A percentile compares a stretch with the other conserved stretches of the same genome.
These are phyloP conservation scores for Rhizophagus sp. DNA, from an alignment of 192 early-diverging fungal genomes.

Conservation along the genomic window DNA sequence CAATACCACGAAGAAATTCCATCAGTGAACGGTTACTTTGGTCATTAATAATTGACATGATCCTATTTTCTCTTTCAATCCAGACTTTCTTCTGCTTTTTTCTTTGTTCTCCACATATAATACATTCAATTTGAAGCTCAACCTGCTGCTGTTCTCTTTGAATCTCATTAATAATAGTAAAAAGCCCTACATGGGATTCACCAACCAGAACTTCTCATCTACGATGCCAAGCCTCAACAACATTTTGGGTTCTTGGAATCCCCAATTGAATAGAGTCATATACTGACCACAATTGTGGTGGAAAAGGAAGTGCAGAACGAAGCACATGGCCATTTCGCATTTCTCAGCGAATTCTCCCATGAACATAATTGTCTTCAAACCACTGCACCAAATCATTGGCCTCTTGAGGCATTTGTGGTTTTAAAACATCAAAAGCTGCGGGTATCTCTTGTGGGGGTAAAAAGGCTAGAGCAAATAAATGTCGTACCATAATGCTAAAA, in stretches of 20 bases:
- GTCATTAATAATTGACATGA: slow-evolving; percentile 3
- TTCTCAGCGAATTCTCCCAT: not conserved
- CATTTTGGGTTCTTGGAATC: slow-evolving; percentile 5
- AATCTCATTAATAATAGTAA: not conserved
- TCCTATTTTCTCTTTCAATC: slow-evolving; percentile 5
- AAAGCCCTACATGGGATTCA: not conserved
- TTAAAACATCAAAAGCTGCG: not conserved
- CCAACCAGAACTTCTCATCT: not conserved
- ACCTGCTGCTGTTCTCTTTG: slow-evolving; percentile 11
- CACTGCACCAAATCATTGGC: not conserved
- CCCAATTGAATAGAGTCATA: not conserved
- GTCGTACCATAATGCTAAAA: not conserved
- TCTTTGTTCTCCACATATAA: not conserved
- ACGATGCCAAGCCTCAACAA: slow-evolving; percentile 2
- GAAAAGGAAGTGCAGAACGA: not conserved
- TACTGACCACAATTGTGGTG: not conserved
- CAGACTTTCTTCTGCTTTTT: not conserved
- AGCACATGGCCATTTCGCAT: not conserved
- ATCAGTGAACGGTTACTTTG: no score
- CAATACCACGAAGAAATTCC: no score
- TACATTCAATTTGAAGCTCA: not conserved
- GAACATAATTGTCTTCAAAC: slow-evolving; percentile 9
- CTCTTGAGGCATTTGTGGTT: not conserved
- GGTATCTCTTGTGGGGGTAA: not conserved
- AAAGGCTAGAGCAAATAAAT: slow-evolving; percentile 17